These are phyloP conservation scores for Suillus bovinus DNA, from an alignment of 768 basidiomycete species.

Conservation along the genomic window DNA sequence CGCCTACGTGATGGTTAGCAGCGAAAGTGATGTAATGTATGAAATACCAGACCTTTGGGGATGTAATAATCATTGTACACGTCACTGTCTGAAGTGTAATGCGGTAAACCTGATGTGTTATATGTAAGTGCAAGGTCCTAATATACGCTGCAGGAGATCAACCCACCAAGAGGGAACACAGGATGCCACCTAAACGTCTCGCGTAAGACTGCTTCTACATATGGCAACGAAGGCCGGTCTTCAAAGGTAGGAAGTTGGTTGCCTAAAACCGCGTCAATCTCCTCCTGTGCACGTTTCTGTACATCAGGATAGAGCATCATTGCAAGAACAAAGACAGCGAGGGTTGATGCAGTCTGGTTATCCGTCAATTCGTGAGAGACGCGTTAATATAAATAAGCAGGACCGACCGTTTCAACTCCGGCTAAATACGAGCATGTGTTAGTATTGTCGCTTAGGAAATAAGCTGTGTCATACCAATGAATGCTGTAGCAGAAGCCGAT, in stretches of 20 bases:
- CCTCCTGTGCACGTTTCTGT: conserved; percentile 34
- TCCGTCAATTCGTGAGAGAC: conserved; percentile 5
- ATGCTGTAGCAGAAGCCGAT: conserved; percentile 32
- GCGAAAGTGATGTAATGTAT: not conserved
- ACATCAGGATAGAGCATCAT: conserved; percentile 37
- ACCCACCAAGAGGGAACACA: conserved; percentile 32
- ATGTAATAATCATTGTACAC: conserved; percentile 28
- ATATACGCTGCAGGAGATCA: not conserved
- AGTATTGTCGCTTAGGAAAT: conserved; percentile 7
- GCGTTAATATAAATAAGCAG: not conserved
- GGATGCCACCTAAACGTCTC: conserved; percentile 37
- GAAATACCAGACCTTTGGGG: conserved; percentile 24
- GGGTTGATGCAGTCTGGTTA: conserved; percentile 33
- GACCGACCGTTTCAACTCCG: conserved; percentile 32
- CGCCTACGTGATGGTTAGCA: conserved; percentile 27
- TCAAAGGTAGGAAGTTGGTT: conserved; percentile 27
- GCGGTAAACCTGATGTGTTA: conserved; percentile 25
- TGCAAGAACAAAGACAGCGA: conserved; percentile 32
- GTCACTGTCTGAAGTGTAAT: conserved; percentile 26
- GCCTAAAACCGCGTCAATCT: conserved; percentile 35
- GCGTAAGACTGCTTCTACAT: conserved; percentile 34
- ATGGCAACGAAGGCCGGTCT: conserved; percentile 31
- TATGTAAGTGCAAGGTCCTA: not conserved
- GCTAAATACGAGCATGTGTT: conserved; percentile 12
- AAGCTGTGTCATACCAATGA: conserved; percentile 26